Evolutionary conservation across 1,139 yeast genomes (phyloP), one percentile per base, ranked within the genome.

Genomic region (Geotrichum aggregatum): DNA sequence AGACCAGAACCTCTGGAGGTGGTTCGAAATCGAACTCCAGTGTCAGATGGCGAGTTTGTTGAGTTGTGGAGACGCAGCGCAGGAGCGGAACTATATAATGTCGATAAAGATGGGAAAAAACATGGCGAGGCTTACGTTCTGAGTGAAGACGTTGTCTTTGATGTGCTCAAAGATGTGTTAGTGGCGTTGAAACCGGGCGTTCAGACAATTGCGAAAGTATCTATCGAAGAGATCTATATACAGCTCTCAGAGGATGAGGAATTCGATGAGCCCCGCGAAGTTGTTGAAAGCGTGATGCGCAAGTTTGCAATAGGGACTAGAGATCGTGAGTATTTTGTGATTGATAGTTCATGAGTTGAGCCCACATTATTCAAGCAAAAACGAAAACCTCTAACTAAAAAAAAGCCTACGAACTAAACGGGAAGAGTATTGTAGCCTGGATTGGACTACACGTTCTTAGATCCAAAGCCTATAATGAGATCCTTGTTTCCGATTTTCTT

Each of bases 391-490:
- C n/a, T n/a, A n/a, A n/a, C n/a, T n/a, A n/a, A n/a, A n/a, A n/a
- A n/a, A 54, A 42, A 43, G 54, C 66, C 5, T 75, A 70, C 64
- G 58, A 59, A 38, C 58, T 82, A 30, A 71, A 79, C 56, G 69
- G 71, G 55, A 59, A 59, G 1, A 67, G 64, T 38, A 72, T 83
- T 1, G 74, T 83, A 0, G 64, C 65, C 49, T 84, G 87, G 84
- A 79, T 76, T 62, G 94, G 91, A 1, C 65, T 78, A 2, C 72
- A 75, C 52, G 72, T 82, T 0, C 70, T 87, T 48, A 70, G 63
- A 58, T 68, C 61, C 55, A 69, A 63, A 58, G 75, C 71, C 10
- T 44, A 38, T 24, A 31, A 44, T 40, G 49, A 45, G 36, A 34
- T 55, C 7, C 30, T 52, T 1, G 24, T 54, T 2, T 49, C 43